Conservation (phyloP, 257 asterid species). For the Dorcoceras hygrometricum region DNA sequence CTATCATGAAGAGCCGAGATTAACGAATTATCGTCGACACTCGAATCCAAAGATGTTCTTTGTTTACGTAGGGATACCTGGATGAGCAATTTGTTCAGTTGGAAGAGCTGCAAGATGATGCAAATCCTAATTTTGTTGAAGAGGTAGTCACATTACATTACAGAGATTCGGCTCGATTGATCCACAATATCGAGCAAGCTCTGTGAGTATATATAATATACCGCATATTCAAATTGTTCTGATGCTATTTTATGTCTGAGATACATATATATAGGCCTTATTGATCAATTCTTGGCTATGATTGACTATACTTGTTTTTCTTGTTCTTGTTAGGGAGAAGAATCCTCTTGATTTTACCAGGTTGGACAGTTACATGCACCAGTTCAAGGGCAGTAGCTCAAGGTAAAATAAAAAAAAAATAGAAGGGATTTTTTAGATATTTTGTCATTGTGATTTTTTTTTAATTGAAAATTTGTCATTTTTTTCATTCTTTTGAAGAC, state of each 20-base stretch:
- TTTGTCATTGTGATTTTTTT: too few species aligned
- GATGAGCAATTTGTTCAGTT: conserved; percentile 70
- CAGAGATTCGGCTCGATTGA: conserved; percentile 51
- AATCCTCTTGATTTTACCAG: conserved; percentile 40
- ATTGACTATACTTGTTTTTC: background rate
- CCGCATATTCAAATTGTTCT: too few species aligned
- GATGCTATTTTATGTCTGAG: too few species aligned
- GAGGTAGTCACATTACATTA: conserved; percentile 71
- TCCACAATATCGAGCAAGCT: conserved; percentile 58
- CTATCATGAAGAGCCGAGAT: too few species aligned
- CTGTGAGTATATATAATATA: conserved; percentile 58
- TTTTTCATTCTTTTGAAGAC: too few species aligned
- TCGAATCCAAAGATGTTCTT: background rate
- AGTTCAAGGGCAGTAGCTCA: conserved; percentile 71
- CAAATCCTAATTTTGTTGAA: conserved; percentile 72
- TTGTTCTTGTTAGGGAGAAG: conserved; percentile 32
- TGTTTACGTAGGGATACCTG: conserved; percentile 51
- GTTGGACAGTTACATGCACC: conserved; percentile 70
- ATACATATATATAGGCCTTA: too few species aligned
- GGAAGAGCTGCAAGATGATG: conserved; percentile 78
- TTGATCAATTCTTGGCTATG: background rate
- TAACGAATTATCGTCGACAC: background rate
- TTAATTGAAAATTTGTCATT: too few species aligned
- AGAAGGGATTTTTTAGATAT: too few species aligned
- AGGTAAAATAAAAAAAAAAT: conserved; percentile 35